Evolutionary conservation across 2,329 filamentous ascomycete species (phyloP), one percentile per base, ranked within the genome.

Genomic region (Chrysosporium queenslandicum): DNA sequence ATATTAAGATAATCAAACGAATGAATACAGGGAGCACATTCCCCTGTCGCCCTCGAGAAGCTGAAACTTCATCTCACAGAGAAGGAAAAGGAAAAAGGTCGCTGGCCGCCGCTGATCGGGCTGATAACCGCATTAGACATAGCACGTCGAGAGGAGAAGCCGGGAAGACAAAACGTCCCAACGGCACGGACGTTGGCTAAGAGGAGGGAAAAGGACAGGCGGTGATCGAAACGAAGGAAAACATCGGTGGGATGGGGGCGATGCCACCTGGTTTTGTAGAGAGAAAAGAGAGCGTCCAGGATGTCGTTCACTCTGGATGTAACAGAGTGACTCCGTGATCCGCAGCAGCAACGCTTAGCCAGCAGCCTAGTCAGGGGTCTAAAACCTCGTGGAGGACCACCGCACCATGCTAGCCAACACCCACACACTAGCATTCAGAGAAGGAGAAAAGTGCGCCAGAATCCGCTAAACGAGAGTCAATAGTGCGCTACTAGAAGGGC

Each of bases 251-350:
- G n/a, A n/a, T n/a, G 27, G 27, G 9, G 27, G 45, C 29, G 45
- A 47, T 36, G 29, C 30, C n/a, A 8, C 11, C 2, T 23, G 29
- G 18, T 47, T 47, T 47, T 47, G 39, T 46, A 11, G n/a, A 23
- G 46, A 12, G 18, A n/a, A n/a, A n/a, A 14, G n/a, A 20, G 46
- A 18, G 21, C n/a, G 30, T 40, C 34, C 14, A 18, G 46, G 46
- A 49, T 36, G 64, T 68, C 46, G 58, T 69, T 68, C 14, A 68
- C 68, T 37, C 9, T 21, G 30, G 30, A 51, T 51, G 49, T 51
- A 51, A 45, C 49, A 51, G 49, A 51, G 29, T 51, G 49, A 51
- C 16, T 50, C 47, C 21, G 34, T 21, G 46, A 49, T 49, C 46
- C 37, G 46, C 45, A 39, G 20, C 11, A 36, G 16, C 25, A 14